phyloP scores from a whole-genome alignment of 2,329 filamentous ascomycete genomes.

The Fusarium drepaniforme region DNA sequence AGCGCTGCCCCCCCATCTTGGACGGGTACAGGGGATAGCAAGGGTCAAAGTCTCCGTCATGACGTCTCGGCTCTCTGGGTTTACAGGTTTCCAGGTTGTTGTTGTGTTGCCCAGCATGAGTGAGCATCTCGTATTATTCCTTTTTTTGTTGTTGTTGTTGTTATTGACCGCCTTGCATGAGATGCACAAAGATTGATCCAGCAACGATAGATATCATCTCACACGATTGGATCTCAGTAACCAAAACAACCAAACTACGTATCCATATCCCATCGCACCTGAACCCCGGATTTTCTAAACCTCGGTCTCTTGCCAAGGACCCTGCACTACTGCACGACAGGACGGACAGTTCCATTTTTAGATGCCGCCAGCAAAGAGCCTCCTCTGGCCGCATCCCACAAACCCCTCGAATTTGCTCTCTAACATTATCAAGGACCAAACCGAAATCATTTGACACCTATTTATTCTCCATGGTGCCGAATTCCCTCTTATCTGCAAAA shows the following conservation, averaged over 20 bases:
- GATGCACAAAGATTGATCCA: constrained; percentile 2
- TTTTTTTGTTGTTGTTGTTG: background rate
- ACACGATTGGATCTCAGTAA: background rate
- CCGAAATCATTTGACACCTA: background rate
- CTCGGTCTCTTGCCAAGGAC: constrained; percentile 20
- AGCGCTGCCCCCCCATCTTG: background rate
- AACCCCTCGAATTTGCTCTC: constrained; percentile 14
- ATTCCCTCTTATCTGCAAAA: background rate
- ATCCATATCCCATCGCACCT: background rate
- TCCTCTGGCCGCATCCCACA: constrained; percentile 19
- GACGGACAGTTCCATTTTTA: constrained; percentile 33
- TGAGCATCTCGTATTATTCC: constrained; percentile 8
- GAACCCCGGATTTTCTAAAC: constrained; percentile 21
- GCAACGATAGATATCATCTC: background rate
- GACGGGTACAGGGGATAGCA: background rate
- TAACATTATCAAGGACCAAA: background rate
- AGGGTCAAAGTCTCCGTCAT: constrained; percentile 15
- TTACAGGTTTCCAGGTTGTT: constrained; percentile 5
- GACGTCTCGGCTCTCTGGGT: constrained; percentile 18
- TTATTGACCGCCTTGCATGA: background rate
- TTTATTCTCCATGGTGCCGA: background rate
- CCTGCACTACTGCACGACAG: constrained; percentile 37
- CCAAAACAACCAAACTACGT: background rate
- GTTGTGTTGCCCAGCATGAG: constrained; percentile 10
- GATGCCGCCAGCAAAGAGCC: constrained; percentile 27